Base-by-base conservation (phyloP, 2,329 filamentous ascomycete genomes). In the Aspergillus bombycis region DNA sequence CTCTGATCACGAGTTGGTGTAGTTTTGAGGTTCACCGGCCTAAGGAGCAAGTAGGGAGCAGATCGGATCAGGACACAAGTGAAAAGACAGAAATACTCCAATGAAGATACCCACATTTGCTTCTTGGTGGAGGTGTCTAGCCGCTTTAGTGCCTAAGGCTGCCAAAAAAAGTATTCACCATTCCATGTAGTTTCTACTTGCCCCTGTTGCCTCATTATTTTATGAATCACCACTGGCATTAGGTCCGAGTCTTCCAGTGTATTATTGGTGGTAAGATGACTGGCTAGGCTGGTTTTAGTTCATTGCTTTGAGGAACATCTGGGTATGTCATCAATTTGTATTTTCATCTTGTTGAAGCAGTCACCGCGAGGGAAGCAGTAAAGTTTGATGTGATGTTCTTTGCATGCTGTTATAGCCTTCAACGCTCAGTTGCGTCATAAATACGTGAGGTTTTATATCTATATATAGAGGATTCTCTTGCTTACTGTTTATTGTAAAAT, bases 71-170 rank as follows among this genome's bases (percentile, higher is more conserved):
- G 52, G 11, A 19, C 32, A 11, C 32, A 38, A 26, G 32, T 38
- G 32, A 55, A 55, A 55, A 55, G 32, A 55, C 30, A 53, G 50
- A 53, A 53, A 53, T 30, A 32, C 32, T 53, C 32, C 32, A 55
- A 55, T 55, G 12, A 38, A 55, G 52, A 55, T 55, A 38, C 32
- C 52, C 52, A 26, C 52, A 30, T 34, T 53, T 19, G 30, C 50
- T 53, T 32, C 30, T 53, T 38, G n/a, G 62, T 64, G 58, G 58
- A 58, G 48, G 54, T 57, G 56, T 28, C 59, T 50, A 62, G 43
- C 62, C 58, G 54, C 34, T 58, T 63, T 57, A 26, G 11, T 64
- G 62, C 58, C 62, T 64, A 34, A 64, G 62, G 62, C 50, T 41
- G 12, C 32, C 45, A 32, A 61, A 4, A 3, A 43, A 57, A 21